These are phyloP conservation scores for Myriangium duriaei DNA, from an alignment of 2,329 filamentous ascomycete species.

Conservation along the genomic window DNA sequence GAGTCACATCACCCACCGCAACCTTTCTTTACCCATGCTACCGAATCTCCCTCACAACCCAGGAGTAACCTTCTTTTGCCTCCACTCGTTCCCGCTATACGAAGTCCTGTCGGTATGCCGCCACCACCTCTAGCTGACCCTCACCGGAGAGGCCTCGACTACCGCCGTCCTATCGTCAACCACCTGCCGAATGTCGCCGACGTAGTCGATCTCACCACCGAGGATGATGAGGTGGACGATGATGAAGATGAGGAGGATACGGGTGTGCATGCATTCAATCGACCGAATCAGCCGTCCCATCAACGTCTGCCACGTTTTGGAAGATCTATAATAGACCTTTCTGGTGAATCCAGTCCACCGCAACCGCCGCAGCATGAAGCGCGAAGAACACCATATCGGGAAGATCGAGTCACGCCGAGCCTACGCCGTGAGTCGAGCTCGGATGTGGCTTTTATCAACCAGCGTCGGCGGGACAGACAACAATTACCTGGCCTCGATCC, in stretches of 20 bases:
- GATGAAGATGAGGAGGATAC: background rate
- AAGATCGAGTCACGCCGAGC: conserved; percentile 1
- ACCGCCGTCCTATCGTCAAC: conserved; percentile 33
- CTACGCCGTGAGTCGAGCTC: conserved; percentile 17
- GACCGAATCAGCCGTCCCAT: conserved; percentile 14
- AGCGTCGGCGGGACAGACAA: conserved; percentile 8
- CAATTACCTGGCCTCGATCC: conserved; percentile 5
- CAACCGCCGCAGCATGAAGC: conserved; percentile 4
- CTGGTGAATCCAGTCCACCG: conserved; percentile 12
- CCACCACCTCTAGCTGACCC: conserved; percentile 22
- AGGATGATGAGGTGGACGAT: conserved; percentile 17
- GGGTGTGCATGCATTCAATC: background rate
- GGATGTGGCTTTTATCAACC: conserved; percentile 39
- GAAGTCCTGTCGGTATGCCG: conserved; percentile 1
- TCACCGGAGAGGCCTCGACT: conserved; percentile 43
- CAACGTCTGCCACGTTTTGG: conserved; percentile 28
- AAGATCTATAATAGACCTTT: conserved; percentile 31
- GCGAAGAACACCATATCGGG: conserved; percentile 4
- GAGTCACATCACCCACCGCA: conserved; percentile 10
- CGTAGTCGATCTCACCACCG: conserved; percentile 27
- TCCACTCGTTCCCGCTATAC: conserved; percentile 12
- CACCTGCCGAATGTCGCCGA: conserved; percentile 7
- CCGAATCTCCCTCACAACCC: conserved; percentile 14
- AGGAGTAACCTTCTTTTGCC: too few species aligned
- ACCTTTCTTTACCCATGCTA: conserved; percentile 11